phyloP scores from a whole-genome alignment of 2,329 filamentous ascomycete species.

The Cytospora mali region DNA sequence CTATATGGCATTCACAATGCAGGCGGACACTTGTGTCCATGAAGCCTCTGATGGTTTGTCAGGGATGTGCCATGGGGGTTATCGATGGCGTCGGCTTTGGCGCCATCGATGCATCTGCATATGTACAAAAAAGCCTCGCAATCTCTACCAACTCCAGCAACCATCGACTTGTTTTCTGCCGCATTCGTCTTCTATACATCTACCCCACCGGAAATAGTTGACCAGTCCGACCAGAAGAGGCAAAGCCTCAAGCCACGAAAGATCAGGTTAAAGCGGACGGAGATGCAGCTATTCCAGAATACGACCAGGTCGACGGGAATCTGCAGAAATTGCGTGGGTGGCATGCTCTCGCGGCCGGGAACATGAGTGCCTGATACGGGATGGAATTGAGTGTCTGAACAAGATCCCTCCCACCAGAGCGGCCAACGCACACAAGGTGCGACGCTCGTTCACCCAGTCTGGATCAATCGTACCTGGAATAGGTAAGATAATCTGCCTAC shows the following conservation, averaged over 20 bases:
- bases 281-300: neutral
- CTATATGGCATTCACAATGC: neutral
- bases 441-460: neutral
- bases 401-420: neutral
- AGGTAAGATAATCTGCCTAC: neutral
- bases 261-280: neutral
- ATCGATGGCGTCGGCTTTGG: neutral
- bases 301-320: neutral
- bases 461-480: neutral
- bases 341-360: neutral
- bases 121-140: neutral
- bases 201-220: too few species aligned
- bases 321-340: constrained; percentile 11
- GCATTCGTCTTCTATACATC: neutral
- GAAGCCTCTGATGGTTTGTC: neutral
- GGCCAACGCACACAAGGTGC: neutral
- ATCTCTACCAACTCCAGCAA: too few species aligned
- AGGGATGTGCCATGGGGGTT: neutral
- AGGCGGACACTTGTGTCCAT: neutral
- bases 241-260: neutral
- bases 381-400: neutral
- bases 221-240: neutral
- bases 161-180: too few species aligned
- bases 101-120: neutral
- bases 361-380: neutral